phyloP scores from a whole-genome alignment of 106 monocot genomes.

The Chionographis japonica region DNA sequence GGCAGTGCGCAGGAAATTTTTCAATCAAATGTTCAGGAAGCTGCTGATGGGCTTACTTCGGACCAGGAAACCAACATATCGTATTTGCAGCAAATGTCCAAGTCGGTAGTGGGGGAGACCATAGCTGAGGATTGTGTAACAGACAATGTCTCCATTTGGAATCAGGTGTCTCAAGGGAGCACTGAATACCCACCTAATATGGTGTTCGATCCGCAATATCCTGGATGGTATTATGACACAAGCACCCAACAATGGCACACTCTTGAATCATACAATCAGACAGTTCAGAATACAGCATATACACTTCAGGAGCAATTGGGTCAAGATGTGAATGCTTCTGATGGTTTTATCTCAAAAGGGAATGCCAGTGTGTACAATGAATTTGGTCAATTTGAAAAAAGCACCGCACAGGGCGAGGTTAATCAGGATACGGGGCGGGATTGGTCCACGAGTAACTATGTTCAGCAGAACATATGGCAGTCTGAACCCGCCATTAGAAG shows the following conservation, averaged over 20 bases:
- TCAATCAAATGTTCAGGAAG: background rate
- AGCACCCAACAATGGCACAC: constrained; percentile 77
- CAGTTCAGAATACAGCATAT: constrained; percentile 13
- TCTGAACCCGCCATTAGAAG: constrained; percentile 23
- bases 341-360: constrained; percentile 2
- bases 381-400: constrained; percentile 16
- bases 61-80: constrained; percentile 25
- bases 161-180: constrained; percentile 30
- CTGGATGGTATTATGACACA: constrained; percentile 91
- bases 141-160: constrained; percentile 19
- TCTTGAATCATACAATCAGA: constrained; percentile 68
- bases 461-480: constrained; percentile 31
- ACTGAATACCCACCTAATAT: constrained; percentile 80
- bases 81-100: constrained; percentile 43
- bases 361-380: constrained; percentile 1
- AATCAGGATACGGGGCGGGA: constrained; percentile 8
- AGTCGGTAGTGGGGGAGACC: constrained; percentile 33
- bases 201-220: constrained; percentile 94
- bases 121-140: constrained; percentile 38
- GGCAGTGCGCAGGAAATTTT: constrained; percentile 4
- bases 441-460: constrained; percentile 24
- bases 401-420: no score
- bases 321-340: constrained; percentile 21
- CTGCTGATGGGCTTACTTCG: constrained; percentile 10
- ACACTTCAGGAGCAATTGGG: constrained; percentile 10